Evolutionary conservation across 2,329 filamentous ascomycete species (phyloP), one percentile per base, ranked within the genome.

Genomic region (Aspergillus sp.): DNA sequence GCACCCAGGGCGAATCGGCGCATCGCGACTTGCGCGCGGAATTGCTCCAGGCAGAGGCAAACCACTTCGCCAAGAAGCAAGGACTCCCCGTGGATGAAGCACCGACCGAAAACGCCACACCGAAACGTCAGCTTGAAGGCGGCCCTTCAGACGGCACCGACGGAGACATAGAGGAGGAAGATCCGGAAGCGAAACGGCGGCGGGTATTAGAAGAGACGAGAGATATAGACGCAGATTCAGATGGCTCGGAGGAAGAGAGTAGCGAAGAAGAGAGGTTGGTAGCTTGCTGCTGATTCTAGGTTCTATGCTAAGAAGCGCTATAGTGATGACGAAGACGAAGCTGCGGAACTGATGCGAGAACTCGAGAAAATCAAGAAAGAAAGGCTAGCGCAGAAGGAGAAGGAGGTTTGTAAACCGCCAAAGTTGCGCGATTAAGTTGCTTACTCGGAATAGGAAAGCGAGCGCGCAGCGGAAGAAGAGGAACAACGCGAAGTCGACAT

Each of bases 351-450:
- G 63, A 90, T 96, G 83, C 85, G 93, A 44, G 95, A 99, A 73
- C 78, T 99, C 46, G 93, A 96, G 70, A 95, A 96, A 73, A 96
- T 99, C 73, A 91, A 96, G 73, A 87, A 87, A 61, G 92, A 96
- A 75, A 82, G 91, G 53, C 89, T 89, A 2, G 91, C 90, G 71
- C 89, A 90, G 72, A 87, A 89, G 57, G 90, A 95, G 63, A 86
- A 86, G 71, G 90, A 90, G 76, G 84, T 85, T 69, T 40, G 61
- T 56, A 54, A 46, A 61, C 54, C 50, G 41, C 50, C 54, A 23
- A 11, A 27, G 9, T 8, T 17, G 19, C 27, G 12, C 7, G 33
- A 47, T 67, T 50, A 33, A 46, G 23, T 23, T n/a, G 19, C 40
- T 61, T 67, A 23, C 67, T 60, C 12, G 27, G 14, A 47, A 52